Base-by-base conservation (phyloP, 768 basidiomycete species). In the Tulasnella sp. region DNA sequence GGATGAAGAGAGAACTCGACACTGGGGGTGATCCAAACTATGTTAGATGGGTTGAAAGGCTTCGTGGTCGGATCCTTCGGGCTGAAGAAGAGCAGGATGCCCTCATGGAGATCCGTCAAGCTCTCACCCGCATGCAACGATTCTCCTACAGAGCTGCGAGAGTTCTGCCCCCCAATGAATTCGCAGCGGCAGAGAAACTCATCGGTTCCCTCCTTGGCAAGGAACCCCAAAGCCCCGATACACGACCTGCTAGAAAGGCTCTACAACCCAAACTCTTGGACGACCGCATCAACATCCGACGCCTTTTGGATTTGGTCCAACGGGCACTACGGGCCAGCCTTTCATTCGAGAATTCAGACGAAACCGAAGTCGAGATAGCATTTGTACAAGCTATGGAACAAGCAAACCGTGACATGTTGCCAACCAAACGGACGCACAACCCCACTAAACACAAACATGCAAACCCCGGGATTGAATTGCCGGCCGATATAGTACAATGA, bases 351-450 rank as follows among this genome's bases (percentile, higher is more conserved):
- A 39, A 23, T 34, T 19, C 29, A 14, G 29, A 23, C 36, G 4
- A 51, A 34, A 36, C 21, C 19, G 23, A 41, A 21, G 21, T 23
- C 19, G 2, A 40, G 31, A 25, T 19, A 23, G 27, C 25, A 23
- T 54, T 54, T 31, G 37, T 14, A 19, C 23, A 11, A 9, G 27
- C 14, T 8, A 54, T 54, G 52, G 52, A 36, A 8, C 39, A 36
- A 27, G 52, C 39, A n/a, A 54, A 54, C 25, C 32, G 23, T 21
- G 52, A 54, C 37, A 37, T 54, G 36, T 40, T 54, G 9, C 52
- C 52, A 21, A 36, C 37, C 7, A 69, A 70, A 17, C 72, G 69
- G 60, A n/a, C n/a, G n/a, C n/a, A n/a, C n/a, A n/a, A n/a, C n/a
- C n/a, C n/a, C n/a, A n/a, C n/a, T n/a, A n/a, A n/a, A n/a, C n/a